Evolutionary conservation across 352 stramenopile genomes (phyloP), one percentile per base, ranked within the genome.

Genomic region (Phytophthora nicotianae): DNA sequence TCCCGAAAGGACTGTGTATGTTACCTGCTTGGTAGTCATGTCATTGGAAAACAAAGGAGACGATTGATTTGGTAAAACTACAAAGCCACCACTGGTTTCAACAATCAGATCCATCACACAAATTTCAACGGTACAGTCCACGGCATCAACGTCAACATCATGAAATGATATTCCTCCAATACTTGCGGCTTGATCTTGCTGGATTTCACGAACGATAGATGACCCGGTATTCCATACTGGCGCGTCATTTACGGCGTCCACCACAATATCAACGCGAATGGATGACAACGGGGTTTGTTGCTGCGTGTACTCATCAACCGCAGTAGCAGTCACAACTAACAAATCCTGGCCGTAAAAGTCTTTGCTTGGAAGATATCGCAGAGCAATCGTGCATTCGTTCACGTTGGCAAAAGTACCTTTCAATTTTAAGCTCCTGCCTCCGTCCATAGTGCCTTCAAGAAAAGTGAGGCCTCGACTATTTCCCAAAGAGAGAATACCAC

Each of bases 51-150:
- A 71, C 16, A 27, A 47, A 50, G 48, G 32, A 43, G 27, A 3
- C 0, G 40, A 40, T 32, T 77, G 27, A 2, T 65, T 53, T 8
- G 74, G 70, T 8, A 90, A 60, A 20, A 70, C 70, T 5, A 91
- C 35, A 10, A 65, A 55, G 1, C 79, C 81, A 19, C 72, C 51
- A 4, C 55, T 79, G 16, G 65, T 45, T 50, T 90, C 77, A 20
- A 93, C 29, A 19, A 79, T 76, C 8, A 91, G 46, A 51, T 91
- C 81, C 62, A 86, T 77, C n/a, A 62, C 46, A 38, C 79, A 88
- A 8, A 42, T 49, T 8, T 74, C 37, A 4, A 54, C 48, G 14
- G 23, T 27, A 20, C 66, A 83, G 19, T 77, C 56, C 5, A 65
- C 23, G 2, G 3, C 29, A 9, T 16, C 33, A 11, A 74, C 41